These are phyloP conservation scores for Cicer arietinum DNA, from an alignment of 306 rosid genomes.

Conservation along the genomic window DNA sequence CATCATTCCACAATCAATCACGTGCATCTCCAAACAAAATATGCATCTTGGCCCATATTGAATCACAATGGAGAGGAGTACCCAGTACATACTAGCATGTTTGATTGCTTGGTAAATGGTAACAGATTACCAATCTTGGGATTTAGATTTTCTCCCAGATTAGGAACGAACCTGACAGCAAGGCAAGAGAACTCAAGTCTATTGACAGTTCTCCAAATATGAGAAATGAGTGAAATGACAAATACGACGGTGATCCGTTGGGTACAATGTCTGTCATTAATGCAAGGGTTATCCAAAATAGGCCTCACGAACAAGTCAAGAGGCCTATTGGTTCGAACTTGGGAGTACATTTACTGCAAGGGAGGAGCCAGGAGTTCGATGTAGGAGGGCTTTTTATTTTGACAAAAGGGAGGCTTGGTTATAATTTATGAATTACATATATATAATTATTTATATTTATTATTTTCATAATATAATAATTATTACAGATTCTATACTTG, in stretches of 20 bases:
- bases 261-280: not conserved
- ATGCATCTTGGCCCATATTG: not conserved
- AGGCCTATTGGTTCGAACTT: not conserved
- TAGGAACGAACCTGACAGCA: slow-evolving; percentile 19
- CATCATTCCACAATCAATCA: not conserved
- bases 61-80: not conserved
- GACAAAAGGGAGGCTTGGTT: too few relatives aligned
- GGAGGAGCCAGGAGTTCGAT: too few relatives aligned
- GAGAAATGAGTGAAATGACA: not conserved
- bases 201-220: not conserved
- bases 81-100: not conserved
- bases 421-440: too few relatives aligned
- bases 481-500: too few relatives aligned
- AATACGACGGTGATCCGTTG: slow-evolving; percentile 1
- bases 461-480: too few relatives aligned
- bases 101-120: too few relatives aligned
- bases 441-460: too few relatives aligned
- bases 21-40: not conserved
- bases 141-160: not conserved
- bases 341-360: not conserved
- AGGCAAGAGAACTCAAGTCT: not conserved
- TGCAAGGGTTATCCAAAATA: not conserved
- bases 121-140: not conserved
- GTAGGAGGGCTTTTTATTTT: too few relatives aligned
- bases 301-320: not conserved